Base-by-base conservation (phyloP, 257 asterid genomes). In the Solanum paucissectum region DNA sequence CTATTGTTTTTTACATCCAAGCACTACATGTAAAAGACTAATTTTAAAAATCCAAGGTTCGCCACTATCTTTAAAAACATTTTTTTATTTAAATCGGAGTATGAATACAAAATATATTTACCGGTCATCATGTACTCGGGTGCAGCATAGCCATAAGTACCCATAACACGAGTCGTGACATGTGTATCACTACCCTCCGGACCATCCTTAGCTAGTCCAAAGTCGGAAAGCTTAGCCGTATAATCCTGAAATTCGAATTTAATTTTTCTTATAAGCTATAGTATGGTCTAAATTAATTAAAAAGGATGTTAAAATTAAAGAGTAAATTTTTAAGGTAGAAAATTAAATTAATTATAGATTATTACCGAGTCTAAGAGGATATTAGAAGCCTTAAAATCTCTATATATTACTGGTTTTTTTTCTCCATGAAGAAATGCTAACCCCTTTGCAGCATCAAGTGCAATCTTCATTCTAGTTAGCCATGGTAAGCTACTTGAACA, bases 81-180 rank as follows among this genome's bases (percentile, higher is more conserved):
- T 21, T 16, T 16, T 21, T 5, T 37, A 37, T 38, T 5, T 37
- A 37, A 7, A 75, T 3, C 0, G 0, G 1, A 75, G 1, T 75
- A 12, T 13, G 4, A 25, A 37, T n/a, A 25, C n/a, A 79, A 44
- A 25, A 21, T n/a, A 25, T 38, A 71, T 83, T 79, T 87, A 94
- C 99, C 98, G 72, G 98, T 94, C 98, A 94, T 93, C 83, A 96
- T 77, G 81, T 96, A 96, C 87, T 96, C 99, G 0, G 99, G 99
- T 27, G 99, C 99, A 8, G 98, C 95, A 5, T 96, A 96, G 64
- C 99, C 99, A 32, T 93, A 94, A n/a, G 99, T 96, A 9, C 99
- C 99, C 98, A 95, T 94, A 55, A 96, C 91, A 14, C 98, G 93
- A 4, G 98, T 95, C 3, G 97, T 92, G 7, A 96, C 96, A 9